Conservation (phyloP, 2,329 filamentous ascomycete species). For the Hypoxylon sp. region DNA sequence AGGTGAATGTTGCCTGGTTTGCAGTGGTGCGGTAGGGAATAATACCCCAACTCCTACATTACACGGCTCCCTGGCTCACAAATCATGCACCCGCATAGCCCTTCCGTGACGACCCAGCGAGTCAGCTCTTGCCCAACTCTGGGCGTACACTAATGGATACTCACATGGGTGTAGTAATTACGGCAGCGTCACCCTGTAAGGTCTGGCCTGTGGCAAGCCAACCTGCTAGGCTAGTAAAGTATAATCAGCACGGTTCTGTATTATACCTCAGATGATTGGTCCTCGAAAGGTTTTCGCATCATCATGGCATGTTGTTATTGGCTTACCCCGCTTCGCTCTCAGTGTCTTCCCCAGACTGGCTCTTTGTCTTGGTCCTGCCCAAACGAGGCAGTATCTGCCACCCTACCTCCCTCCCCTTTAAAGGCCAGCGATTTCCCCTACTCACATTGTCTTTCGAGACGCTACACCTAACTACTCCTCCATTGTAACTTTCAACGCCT, state of each 20-base stretch:
- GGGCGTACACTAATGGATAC: conserved; percentile 28
- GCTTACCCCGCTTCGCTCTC: conserved; percentile 53
- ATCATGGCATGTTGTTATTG: conserved; percentile 46
- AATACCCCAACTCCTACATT: conserved; percentile 41
- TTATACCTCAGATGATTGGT: conserved; percentile 50
- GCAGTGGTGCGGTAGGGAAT: conserved; percentile 28
- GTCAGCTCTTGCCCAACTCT: conserved; percentile 25
- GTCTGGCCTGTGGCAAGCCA: conserved; percentile 34
- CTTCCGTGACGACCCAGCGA: conserved; percentile 11
- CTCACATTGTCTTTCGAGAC: neutral
- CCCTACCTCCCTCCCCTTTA: conserved; percentile 35
- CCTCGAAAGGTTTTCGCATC: conserved; percentile 44
- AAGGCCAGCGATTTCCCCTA: conserved; percentile 29
- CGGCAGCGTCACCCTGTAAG: conserved; percentile 30
- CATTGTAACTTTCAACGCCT: conserved; percentile 20
- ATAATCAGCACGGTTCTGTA: conserved; percentile 44
- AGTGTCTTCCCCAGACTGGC: conserved; percentile 42
- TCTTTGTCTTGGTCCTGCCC: conserved; percentile 12
- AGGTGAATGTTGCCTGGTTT: conserved; percentile 14
- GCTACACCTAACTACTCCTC: conserved; percentile 24
- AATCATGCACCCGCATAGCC: conserved; percentile 28
- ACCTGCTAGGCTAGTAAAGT: conserved; percentile 36
- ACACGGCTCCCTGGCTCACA: conserved; percentile 29
- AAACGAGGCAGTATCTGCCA: conserved; percentile 19
- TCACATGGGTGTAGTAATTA: conserved; percentile 21